A percentile compares a stretch with the other conserved stretches of the same genome.
Evolutionary conservation across 495 filamentous ascomycete species (phyloP).

Genomic region (Echria macrotheca): DNA sequence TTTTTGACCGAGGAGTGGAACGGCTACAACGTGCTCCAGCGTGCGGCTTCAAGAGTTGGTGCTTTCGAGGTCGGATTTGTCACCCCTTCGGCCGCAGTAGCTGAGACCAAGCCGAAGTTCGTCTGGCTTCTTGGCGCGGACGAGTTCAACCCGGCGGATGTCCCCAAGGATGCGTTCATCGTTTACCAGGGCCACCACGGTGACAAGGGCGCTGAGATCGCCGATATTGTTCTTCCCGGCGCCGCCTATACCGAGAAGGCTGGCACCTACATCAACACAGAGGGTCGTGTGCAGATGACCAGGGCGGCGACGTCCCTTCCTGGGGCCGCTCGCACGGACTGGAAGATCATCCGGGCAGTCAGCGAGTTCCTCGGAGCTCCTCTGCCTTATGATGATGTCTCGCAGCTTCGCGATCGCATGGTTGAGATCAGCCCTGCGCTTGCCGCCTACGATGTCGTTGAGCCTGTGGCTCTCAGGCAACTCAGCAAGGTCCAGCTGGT

Average conservation of each 20-base stretch:
- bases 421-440: conserved; percentile 87
- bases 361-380: conserved; percentile 85
- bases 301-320: conserved; percentile 78
- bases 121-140: conserved; percentile 96
- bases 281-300: conserved; percentile 90
- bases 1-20: conserved; percentile 92
- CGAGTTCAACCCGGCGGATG: conserved; percentile 71
- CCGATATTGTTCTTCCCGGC: conserved; percentile 89
- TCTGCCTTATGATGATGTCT: conserved; percentile 88
- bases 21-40: conserved; percentile 93
- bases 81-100: conserved; percentile 68
- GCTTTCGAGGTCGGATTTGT: conserved; percentile 96
- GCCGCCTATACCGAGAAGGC: conserved; percentile 96
- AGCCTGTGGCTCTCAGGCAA: conserved; percentile 62
- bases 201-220: conserved; percentile 84
- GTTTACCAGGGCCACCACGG: conserved; percentile 98
- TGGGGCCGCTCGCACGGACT: conserved; percentile 88
- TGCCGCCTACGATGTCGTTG: conserved; percentile 83
- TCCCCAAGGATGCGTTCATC: conserved; percentile 92
- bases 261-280: conserved; percentile 96
- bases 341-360: conserved; percentile 93
- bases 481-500: conserved; percentile 88
- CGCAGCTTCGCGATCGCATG: conserved; percentile 84
- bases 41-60: conserved; percentile 81
- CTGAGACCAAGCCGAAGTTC: conserved; percentile 82